phyloP scores from a whole-genome alignment of 306 rosid genomes.

The Prunus campanulata region DNA sequence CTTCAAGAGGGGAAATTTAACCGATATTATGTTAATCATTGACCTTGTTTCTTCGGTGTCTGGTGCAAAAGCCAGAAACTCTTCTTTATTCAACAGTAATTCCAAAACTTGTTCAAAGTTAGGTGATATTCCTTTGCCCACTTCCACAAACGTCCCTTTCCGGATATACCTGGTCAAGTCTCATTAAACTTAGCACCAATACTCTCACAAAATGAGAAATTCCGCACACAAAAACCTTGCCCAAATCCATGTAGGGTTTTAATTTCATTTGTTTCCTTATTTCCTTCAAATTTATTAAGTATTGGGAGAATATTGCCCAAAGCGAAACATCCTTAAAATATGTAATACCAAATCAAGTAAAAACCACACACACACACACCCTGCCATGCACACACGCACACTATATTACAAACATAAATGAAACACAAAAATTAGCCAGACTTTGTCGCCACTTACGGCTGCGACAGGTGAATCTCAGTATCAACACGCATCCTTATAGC shows the following conservation, averaged over 20 bases:
- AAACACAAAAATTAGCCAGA: background rate
- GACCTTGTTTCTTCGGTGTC: slow-evolving; percentile 63
- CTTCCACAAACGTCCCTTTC: slow-evolving; percentile 75
- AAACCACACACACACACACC: slow-evolving; percentile 29
- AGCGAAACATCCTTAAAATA: background rate
- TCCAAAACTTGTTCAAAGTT: slow-evolving; percentile 67
- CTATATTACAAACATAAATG: background rate
- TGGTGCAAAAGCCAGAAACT: slow-evolving; percentile 81
- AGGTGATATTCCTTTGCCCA: slow-evolving; percentile 86
- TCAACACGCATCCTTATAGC: slow-evolving; percentile 81
- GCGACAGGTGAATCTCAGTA: slow-evolving; percentile 78
- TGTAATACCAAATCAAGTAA: background rate
- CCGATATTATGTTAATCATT: slow-evolving; percentile 66
- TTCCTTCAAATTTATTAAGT: background rate
- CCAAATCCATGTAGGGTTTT: background rate
- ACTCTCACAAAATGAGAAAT: background rate
- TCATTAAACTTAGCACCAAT: slow-evolving; percentile 12
- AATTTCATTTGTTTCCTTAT: background rate
- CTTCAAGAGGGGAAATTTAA: slow-evolving; percentile 64
- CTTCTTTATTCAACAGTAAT: slow-evolving; percentile 49
- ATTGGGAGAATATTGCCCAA: background rate
- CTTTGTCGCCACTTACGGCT: slow-evolving; percentile 55
- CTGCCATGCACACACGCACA: slow-evolving; percentile 25
- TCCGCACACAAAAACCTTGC: background rate
- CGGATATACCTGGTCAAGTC: slow-evolving; percentile 67